Evolutionary conservation across 257 asterid species (phyloP).

Genomic region (Lantana camara): DNA sequence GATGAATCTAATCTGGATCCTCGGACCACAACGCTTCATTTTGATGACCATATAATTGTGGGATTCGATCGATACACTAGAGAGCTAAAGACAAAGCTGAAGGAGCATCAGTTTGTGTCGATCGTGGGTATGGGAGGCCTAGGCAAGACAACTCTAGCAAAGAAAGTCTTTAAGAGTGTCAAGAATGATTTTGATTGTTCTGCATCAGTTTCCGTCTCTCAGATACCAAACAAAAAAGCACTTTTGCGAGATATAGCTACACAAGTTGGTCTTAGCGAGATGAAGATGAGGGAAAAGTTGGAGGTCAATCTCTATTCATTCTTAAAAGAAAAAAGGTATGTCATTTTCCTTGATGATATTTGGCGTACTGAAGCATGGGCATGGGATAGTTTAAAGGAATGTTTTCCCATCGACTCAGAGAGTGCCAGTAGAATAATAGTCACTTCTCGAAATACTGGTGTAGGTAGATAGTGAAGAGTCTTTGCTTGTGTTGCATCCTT

Average conservation of each 20-base stretch:
- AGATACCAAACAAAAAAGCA: neutral
- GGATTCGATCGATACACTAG: neutral
- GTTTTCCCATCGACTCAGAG: neutral
- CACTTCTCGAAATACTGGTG: slow-evolving; percentile 21
- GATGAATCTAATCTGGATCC: neutral
- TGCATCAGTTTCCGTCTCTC: slow-evolving; percentile 2
- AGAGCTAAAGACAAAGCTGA: neutral
- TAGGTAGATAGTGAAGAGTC: slow-evolving; percentile 14
- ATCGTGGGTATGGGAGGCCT: slow-evolving; percentile 20
- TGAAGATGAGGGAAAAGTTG: slow-evolving; percentile 1
- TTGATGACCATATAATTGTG: neutral
- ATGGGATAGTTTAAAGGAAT: slow-evolving; percentile 17
- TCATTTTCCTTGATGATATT: slow-evolving; percentile 29
- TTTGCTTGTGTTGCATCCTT: slow-evolving; percentile 18
- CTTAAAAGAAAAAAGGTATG: slow-evolving; percentile 15
- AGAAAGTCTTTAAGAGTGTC: neutral
- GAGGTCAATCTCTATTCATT: neutral
- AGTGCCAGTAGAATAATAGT: slow-evolving; percentile 25
- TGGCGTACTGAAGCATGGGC: slow-evolving; percentile 24
- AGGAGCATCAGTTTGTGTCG: neutral
- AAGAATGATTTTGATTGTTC: slow-evolving; percentile 7
- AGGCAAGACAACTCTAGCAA: slow-evolving; percentile 14
- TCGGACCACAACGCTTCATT: neutral
- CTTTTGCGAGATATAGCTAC: slow-evolving; percentile 6
- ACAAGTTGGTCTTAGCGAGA: slow-evolving; percentile 31